Conservation (phyloP, 257 asterid genomes). For the Scutellaria baicalensis region DNA sequence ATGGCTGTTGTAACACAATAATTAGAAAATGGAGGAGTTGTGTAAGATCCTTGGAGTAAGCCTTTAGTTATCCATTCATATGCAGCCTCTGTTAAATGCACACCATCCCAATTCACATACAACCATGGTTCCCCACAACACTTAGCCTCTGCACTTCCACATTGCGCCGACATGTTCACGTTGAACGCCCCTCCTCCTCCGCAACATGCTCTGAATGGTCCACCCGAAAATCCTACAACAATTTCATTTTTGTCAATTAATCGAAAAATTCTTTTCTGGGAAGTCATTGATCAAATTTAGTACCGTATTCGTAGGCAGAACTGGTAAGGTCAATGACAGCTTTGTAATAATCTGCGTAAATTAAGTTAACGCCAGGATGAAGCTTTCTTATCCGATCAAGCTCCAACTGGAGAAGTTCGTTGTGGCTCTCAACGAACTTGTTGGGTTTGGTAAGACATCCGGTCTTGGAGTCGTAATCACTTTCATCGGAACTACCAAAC, state of each 20-base stretch:
- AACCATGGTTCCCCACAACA: slow-evolving; percentile 25
- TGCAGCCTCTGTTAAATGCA: slow-evolving; percentile 40
- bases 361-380: slow-evolving; percentile 29
- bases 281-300: too few relatives aligned
- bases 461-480: slow-evolving; percentile 23
- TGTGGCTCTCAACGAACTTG: slow-evolving; percentile 6
- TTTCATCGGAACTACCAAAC: slow-evolving; percentile 11
- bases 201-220: slow-evolving; percentile 24
- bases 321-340: slow-evolving; percentile 27
- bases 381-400: background rate
- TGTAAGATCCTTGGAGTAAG: slow-evolving; percentile 15
- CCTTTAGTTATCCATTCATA: slow-evolving; percentile 17
- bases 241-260: background rate
- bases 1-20: too few relatives aligned
- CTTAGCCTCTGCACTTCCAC: slow-evolving; percentile 6
- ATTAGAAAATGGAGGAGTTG: background rate
- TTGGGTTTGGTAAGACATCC: slow-evolving; percentile 48
- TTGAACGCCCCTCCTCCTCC: slow-evolving; percentile 31
- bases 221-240: slow-evolving; percentile 12
- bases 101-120: slow-evolving; percentile 32
- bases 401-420: background rate
- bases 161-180: background rate
- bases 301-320: slow-evolving; percentile 20
- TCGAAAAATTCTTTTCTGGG: background rate
- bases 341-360: slow-evolving; percentile 45